Conservation (phyloP, 306 rosid species). For the Quercus mongolica region DNA sequence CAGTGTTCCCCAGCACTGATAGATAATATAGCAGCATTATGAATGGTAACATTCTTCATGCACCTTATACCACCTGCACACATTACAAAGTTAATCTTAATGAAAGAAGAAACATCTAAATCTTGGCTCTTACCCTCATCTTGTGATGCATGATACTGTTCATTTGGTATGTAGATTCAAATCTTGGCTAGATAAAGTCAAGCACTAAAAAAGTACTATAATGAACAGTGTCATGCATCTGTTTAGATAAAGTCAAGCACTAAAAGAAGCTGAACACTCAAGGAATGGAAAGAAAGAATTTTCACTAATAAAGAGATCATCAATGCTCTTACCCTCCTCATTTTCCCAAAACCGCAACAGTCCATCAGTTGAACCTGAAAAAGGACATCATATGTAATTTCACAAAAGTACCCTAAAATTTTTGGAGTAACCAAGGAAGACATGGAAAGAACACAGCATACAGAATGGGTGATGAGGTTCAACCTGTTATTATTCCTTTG, state of each 20-base stretch:
- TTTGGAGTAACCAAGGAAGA: neutral
- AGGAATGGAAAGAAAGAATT: conserved; percentile 17
- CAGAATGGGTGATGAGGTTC: conserved; percentile 3
- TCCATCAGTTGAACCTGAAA: conserved; percentile 94
- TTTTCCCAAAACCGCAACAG: conserved; percentile 96
- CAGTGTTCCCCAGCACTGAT: conserved; percentile 97
- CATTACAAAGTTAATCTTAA: neutral
- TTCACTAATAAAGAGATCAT: conserved; percentile 12
- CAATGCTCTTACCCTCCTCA: conserved; percentile 68
- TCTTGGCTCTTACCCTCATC: too few species aligned
- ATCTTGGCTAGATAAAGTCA: too few species aligned
- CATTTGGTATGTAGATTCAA: too few species aligned
- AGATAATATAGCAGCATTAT: conserved; percentile 75
- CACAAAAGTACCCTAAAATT: neutral
- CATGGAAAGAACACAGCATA: conserved; percentile 6
- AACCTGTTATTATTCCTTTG: conserved; percentile 89
- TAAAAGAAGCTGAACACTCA: conserved; percentile 6
- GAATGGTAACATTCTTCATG: conserved; percentile 86
- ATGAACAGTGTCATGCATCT: neutral
- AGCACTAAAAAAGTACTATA: too few species aligned
- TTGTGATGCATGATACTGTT: too few species aligned
- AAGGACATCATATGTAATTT: conserved; percentile 24
- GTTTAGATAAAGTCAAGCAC: neutral
- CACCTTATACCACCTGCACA: conserved; percentile 82
- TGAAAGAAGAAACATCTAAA: conserved; percentile 2